Evolutionary conservation across 768 basidiomycete genomes (phyloP), one percentile per base, ranked within the genome.

Genomic region (Agaricus sinodeliciosus): DNA sequence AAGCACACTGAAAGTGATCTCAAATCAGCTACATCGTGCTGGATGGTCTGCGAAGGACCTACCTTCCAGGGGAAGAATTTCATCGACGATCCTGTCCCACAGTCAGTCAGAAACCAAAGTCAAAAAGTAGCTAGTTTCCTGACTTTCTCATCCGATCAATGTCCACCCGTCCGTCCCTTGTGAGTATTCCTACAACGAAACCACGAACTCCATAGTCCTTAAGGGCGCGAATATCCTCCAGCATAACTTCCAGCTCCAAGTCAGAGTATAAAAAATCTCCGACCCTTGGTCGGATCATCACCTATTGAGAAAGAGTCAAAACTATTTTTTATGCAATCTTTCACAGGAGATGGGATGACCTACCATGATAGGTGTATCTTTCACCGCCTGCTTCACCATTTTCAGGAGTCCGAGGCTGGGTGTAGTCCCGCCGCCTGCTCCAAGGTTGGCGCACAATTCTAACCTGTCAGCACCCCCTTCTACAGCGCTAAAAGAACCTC

Each of bases 211-310:
- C 78, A 46, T 73, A 63, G 25, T 72, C 65, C 59, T 80, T 87
- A 69, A 87, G 85, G 15, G 71, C 56, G 9, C 65, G 69, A 43
- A 90, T 82, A 60, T 93, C 91, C 61, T 84, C 81, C 28, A 81
- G 59, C 84, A 93, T 93, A 47, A 88, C 80, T 9, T 74, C 71
- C 4, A 90, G 52, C 63, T 94, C 91, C 7, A 68, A 66, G 8
- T 77, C 65, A 2, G 82, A 76, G 64, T 91, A 94, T 3, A 83
- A 62, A 64, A 94, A 93, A 63, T 90, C 88, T 0, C 91, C 91
- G 3, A 75, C 70, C 26, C 90, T 77, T 9, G 90, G 89, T 34
- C 90, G 79, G 52, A 93, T 73, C 87, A 94, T 90, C 19, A 74
- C 78, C 90, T 90, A 58, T 9, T 43, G 46, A 57, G 26, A 54